These are phyloP conservation scores for Talaromyces sp. DNA, from an alignment of 2,329 filamentous ascomycete species.

Conservation along the genomic window DNA sequence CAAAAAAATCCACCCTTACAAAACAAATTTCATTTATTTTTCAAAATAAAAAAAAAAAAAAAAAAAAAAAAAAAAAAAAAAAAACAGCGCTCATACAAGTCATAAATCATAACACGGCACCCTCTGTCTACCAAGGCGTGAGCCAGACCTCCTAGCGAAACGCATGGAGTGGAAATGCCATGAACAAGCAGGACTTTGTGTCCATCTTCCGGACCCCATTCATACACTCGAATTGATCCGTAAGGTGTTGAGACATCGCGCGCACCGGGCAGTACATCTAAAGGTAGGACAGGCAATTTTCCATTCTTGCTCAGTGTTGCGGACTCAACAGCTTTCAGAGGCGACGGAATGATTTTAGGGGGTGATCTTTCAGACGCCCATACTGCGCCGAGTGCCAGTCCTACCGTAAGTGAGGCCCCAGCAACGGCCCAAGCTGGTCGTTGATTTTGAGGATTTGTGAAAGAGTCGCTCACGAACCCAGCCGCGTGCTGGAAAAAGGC, in stretches of 20 bases:
- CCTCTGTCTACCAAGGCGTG: conserved; percentile 61
- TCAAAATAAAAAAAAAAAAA: too few species aligned
- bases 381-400: conserved; percentile 30
- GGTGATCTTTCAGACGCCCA: conserved; percentile 21
- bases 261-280: conserved; percentile 59
- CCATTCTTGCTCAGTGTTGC: conserved; percentile 36
- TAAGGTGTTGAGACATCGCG: conserved; percentile 62
- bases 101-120: conserved; percentile 75
- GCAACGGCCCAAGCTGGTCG: conserved; percentile 34
- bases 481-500: conserved; percentile 33
- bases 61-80: too few species aligned
- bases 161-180: conserved; percentile 74
- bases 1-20: too few species aligned
- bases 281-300: conserved; percentile 59
- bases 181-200: conserved; percentile 72
- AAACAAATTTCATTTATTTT: too few species aligned
- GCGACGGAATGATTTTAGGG: conserved; percentile 33
- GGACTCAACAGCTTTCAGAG: conserved; percentile 33
- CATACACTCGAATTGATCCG: conserved; percentile 69
- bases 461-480: conserved; percentile 33
- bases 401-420: conserved; percentile 35
- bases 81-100: too few species aligned
- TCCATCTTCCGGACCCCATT: conserved; percentile 71
- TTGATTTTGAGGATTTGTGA: conserved; percentile 29
- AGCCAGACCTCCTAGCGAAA: conserved; percentile 65